Percentiles rank a stretch among this genome's conserved stretches.
phyloP scores from a whole-genome alignment of 305 asterid genomes.

The Rubia balearica region DNA sequence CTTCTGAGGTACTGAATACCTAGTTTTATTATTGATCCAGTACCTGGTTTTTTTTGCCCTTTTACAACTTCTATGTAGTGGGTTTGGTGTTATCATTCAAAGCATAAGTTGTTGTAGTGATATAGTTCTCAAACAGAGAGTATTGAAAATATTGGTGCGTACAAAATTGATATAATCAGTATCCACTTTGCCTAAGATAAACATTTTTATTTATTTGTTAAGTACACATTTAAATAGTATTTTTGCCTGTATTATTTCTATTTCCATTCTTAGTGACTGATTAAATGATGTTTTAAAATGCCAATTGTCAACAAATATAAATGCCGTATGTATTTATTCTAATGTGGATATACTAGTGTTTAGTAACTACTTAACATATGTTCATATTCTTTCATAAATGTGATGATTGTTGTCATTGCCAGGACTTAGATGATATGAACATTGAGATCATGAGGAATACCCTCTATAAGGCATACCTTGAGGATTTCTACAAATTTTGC shows the following conservation, averaged over 20 bases:
- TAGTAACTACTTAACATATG: background rate
- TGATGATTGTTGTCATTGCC: slow-evolving; percentile 7
- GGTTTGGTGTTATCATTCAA: background rate
- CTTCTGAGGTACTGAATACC: slow-evolving; percentile 68
- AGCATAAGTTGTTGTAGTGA: background rate
- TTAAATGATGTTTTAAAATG: background rate
- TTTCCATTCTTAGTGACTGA: background rate
- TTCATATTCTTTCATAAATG: background rate
- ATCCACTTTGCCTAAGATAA: background rate
- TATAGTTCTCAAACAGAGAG: background rate
- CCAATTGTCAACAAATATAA: background rate
- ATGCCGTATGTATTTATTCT: background rate
- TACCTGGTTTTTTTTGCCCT: too few species aligned
- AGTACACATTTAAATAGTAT: background rate
- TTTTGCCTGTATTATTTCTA: background rate
- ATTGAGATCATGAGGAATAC: slow-evolving; percentile 70
- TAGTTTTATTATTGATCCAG: background rate
- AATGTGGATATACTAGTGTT: background rate
- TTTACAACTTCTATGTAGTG: background rate
- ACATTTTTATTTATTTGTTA: background rate
- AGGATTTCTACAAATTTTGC: slow-evolving; percentile 90
- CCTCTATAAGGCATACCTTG: slow-evolving; percentile 96
- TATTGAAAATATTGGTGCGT: background rate
- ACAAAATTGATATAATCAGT: background rate
- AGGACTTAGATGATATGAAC: slow-evolving; percentile 70